Evolutionary conservation across 768 basidiomycete species (phyloP).

Genomic region (Crepidotus variabilis): DNA sequence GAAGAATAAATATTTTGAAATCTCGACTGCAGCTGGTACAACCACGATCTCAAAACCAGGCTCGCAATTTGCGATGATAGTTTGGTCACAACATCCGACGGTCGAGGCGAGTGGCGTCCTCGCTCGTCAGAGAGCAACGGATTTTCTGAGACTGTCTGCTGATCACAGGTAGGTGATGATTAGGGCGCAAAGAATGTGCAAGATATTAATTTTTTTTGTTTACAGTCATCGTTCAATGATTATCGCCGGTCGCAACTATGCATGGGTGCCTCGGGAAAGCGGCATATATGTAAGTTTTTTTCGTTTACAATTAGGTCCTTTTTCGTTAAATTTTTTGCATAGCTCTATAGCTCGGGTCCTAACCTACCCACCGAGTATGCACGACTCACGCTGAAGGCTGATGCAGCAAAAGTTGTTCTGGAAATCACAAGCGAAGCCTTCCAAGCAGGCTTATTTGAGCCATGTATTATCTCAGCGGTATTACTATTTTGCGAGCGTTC

Average conservation of each 20-base stretch:
- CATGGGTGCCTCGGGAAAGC: slow-evolving; percentile 13
- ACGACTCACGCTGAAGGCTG: slow-evolving; percentile 3
- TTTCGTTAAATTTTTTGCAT: background rate
- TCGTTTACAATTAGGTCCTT: background rate
- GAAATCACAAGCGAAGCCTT: slow-evolving; percentile 18
- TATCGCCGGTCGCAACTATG: slow-evolving; percentile 8
- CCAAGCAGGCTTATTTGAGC: slow-evolving; percentile 14
- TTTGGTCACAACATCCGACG: slow-evolving; percentile 14
- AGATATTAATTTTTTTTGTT: background rate
- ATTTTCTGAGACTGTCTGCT: slow-evolving; percentile 14
- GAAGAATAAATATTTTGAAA: slow-evolving; percentile 36
- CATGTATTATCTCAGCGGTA: slow-evolving; percentile 11
- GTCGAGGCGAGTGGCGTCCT: slow-evolving; percentile 13
- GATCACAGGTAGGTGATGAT: slow-evolving; percentile 11
- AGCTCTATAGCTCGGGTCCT: slow-evolving; percentile 17
- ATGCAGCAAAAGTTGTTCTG: slow-evolving; percentile 6
- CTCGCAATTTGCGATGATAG: slow-evolving; percentile 9
- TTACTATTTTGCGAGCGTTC: slow-evolving; percentile 12
- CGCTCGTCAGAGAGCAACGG: slow-evolving; percentile 11
- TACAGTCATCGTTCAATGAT: slow-evolving; percentile 14
- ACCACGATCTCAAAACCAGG: slow-evolving; percentile 6
- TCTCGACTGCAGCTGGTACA: slow-evolving; percentile 12
- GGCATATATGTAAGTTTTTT: slow-evolving; percentile 10
- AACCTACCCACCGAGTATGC: slow-evolving; percentile 17
- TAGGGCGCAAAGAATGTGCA: background rate